Base-by-base conservation (phyloP, 768 basidiomycete genomes). In the Lentinula aciculospora region DNA sequence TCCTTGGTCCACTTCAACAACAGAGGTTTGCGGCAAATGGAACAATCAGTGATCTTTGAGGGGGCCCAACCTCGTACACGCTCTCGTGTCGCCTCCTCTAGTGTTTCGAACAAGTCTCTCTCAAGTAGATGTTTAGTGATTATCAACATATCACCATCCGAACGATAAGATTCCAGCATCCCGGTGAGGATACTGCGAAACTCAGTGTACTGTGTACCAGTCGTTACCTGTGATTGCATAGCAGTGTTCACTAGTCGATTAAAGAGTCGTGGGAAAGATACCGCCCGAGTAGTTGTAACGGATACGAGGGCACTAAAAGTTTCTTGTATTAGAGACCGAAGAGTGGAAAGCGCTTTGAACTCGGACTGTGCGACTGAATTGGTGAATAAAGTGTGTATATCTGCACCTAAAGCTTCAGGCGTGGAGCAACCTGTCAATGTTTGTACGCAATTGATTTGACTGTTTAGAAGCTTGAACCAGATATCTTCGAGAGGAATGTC, bases 161-260 rank as follows among this genome's bases (percentile, higher is more conserved):
- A 84, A 37, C 88, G 84, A 72, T 98, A 98, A 2, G 93, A 89
- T 66, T 96, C 94, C 64, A 98, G 72, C 92, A 98, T 99, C n/a
- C 92, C 89, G 0, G 86, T 87, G 29, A 99, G 76, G 59, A 99
- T 94, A 10, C 84, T 81, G 45, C 93, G 81, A 71, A 98, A 96
- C 71, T 98, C 95, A 21, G 87, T 85, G 71, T 98, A 98, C 27
- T 85, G 83, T 12, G 85, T 82, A 32, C 83, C 80, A 23, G 79
- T 75, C 1, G 83, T 74, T 3, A 82, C 73, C 21, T 73, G 67
- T 13, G 76, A 69, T 28, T 75, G 69, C 1, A 84, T 75, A 4
- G 84, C 78, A 1, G 87, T 82, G 62, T 93, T 86, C 39, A 98
- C 92, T 3, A 98, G 81, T 5, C 94, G 85, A 64, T 91, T 94